Evolutionary conservation across 148 eudicot genomes (phyloP).

Genomic region (Limonium bicolor): DNA sequence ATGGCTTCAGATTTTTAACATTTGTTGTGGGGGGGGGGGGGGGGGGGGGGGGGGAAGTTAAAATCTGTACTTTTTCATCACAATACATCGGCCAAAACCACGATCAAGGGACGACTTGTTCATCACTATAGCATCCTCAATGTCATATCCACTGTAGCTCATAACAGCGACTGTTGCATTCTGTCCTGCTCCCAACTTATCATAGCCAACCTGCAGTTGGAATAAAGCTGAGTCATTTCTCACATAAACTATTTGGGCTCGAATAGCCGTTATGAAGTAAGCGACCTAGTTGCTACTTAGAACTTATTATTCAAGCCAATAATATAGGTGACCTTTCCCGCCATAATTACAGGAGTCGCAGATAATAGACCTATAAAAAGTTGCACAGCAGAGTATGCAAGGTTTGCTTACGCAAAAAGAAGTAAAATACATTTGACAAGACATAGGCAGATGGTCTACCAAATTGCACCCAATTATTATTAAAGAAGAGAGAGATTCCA

Average conservation of each 20-base stretch:
- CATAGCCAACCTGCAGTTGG: conserved; percentile 52
- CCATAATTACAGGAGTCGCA: too few species aligned
- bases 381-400: neutral
- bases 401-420: too few species aligned
- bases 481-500: conserved; percentile 22
- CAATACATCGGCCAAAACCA: conserved; percentile 99
- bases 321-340: neutral
- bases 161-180: conserved; percentile 98
- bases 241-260: too few species aligned
- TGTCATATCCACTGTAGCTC: conserved; percentile 98
- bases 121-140: conserved; percentile 99
- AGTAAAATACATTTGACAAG: too few species aligned
- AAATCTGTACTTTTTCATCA: conserved; percentile 97
- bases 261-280: too few species aligned
- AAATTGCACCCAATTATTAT: too few species aligned
- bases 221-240: neutral
- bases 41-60: too few species aligned
- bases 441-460: too few species aligned
- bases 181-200: conserved; percentile 97
- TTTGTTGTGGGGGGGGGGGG: too few species aligned
- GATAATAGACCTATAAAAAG: neutral
- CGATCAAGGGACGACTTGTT: conserved; percentile 96
- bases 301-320: neutral
- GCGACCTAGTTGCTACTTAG: too few species aligned
- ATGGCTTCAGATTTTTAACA: too few species aligned